Evolutionary conservation across 192 early-diverging fungal genomes (phyloP).

Genomic region (Coemansia biformis): DNA sequence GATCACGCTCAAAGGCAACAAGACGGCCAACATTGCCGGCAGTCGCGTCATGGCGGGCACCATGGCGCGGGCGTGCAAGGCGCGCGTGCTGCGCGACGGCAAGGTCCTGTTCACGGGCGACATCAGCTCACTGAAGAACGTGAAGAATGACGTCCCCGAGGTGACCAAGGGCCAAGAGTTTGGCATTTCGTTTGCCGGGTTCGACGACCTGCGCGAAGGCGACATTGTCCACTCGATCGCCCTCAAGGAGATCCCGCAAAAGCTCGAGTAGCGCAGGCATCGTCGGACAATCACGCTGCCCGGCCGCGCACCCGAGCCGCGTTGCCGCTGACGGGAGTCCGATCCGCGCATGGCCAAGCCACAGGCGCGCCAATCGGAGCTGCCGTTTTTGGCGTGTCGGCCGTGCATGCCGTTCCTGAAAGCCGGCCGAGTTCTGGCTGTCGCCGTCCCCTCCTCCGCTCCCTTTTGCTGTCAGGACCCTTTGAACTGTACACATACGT

Average conservation of each 20-base stretch:
- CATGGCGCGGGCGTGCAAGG: conserved; percentile 55
- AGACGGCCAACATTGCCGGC: conserved; percentile 71
- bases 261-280: conserved; percentile 33
- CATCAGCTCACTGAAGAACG: conserved; percentile 62
- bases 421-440: no score
- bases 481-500: no score
- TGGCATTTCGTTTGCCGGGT: conserved; percentile 85
- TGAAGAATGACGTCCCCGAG: conserved; percentile 88
- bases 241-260: conserved; percentile 55
- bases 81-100: conserved; percentile 64
- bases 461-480: no score
- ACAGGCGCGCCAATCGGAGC: no score
- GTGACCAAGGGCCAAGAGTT: conserved; percentile 93
- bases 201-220: conserved; percentile 69
- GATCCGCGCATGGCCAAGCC: no score
- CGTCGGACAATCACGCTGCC: no score
- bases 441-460: no score
- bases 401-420: no score
- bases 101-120: conserved; percentile 70
- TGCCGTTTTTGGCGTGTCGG: no score
- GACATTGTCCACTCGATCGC: conserved; percentile 74
- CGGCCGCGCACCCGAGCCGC: no score
- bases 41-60: conserved; percentile 76
- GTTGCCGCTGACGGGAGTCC: no score
- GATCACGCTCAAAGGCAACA: conserved; percentile 72